phyloP scores from a whole-genome alignment of 2,329 filamentous ascomycete species.

The Xylaria sp. region DNA sequence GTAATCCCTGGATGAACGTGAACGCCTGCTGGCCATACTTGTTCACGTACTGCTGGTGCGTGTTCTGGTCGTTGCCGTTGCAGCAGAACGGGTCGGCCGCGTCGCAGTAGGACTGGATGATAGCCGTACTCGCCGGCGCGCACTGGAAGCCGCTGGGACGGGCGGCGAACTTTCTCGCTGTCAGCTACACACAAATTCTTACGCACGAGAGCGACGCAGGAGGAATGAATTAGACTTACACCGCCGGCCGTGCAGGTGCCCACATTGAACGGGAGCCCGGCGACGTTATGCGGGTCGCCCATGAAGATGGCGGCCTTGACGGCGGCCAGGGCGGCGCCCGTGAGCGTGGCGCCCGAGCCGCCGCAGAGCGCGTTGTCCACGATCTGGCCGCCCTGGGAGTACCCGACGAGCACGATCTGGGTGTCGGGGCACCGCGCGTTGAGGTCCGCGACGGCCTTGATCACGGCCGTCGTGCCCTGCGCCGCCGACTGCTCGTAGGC shows the following conservation, averaged over 20 bases:
- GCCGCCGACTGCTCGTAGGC: slow-evolving; percentile 59
- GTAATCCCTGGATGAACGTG: slow-evolving; percentile 54
- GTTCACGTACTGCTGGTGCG: slow-evolving; percentile 65
- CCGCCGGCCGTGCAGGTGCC: slow-evolving; percentile 62
- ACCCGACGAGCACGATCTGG: slow-evolving; percentile 63
- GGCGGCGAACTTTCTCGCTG: slow-evolving; percentile 56
- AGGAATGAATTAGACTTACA: slow-evolving; percentile 46
- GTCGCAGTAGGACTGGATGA: slow-evolving; percentile 69
- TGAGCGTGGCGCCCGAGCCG: slow-evolving; percentile 45
- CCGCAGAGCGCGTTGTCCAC: slow-evolving; percentile 65
- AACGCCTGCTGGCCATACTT: slow-evolving; percentile 64
- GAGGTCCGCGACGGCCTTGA: slow-evolving; percentile 58
- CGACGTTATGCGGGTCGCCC: slow-evolving; percentile 60
- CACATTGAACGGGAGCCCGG: slow-evolving; percentile 61
- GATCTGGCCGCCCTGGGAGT: slow-evolving; percentile 66
- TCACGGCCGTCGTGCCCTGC: slow-evolving; percentile 58
- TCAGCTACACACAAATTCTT: neutral
- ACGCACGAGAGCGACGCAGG: neutral
- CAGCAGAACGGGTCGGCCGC: slow-evolving; percentile 67
- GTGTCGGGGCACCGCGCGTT: slow-evolving; percentile 58
- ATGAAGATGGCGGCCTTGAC: slow-evolving; percentile 66
- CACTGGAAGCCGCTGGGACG: slow-evolving; percentile 61
- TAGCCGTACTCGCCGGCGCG: slow-evolving; percentile 49
- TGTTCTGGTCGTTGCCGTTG: slow-evolving; percentile 61
- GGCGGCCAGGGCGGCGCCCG: slow-evolving; percentile 50